Conservation (phyloP, 495 filamentous ascomycete genomes). For the Annulohypoxylon nitens region DNA sequence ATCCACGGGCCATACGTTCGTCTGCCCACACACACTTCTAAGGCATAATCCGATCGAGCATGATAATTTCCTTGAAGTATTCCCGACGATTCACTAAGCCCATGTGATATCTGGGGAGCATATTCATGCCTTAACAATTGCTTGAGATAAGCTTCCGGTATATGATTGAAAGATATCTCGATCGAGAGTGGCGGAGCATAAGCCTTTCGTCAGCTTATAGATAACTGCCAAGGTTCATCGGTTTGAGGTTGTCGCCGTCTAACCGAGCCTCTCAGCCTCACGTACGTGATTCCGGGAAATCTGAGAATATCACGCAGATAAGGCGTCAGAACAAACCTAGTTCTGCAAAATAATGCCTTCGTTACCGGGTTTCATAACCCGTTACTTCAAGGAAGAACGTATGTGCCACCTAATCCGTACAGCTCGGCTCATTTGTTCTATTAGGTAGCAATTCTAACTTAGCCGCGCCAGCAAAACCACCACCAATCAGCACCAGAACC, state of each 20-base stretch:
- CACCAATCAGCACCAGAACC: conserved; percentile 51
- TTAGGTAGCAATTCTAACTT: conserved; percentile 32
- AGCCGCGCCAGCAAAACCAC: conserved; percentile 51
- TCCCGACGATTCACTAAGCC: conserved; percentile 40
- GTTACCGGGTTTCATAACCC: conserved; percentile 45
- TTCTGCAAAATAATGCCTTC: conserved; percentile 40
- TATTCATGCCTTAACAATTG: conserved; percentile 26
- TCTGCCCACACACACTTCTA: conserved; percentile 27
- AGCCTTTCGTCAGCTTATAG: not conserved
- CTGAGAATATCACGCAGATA: conserved; percentile 7
- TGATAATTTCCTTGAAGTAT: conserved; percentile 39
- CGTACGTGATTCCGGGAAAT: conserved; percentile 5
- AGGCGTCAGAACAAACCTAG: conserved; percentile 2
- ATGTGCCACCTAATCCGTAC: conserved; percentile 24
- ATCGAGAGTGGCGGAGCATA: not conserved
- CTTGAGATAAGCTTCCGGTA: conserved; percentile 12
- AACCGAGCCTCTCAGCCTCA: conserved; percentile 6
- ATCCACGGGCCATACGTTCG: conserved; percentile 30
- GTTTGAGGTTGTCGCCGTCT: conserved; percentile 3
- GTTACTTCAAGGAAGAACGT: conserved; percentile 50
- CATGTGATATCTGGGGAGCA: conserved; percentile 31
- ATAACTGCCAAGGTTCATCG: conserved; percentile 1
- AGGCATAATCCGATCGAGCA: conserved; percentile 49
- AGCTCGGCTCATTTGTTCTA: not conserved
- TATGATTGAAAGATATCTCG: conserved; percentile 11